Percentiles rank a stretch among this genome's conserved stretches.
These are phyloP conservation scores for Sungouiozyma intestinalis DNA, from an alignment of 805 yeast species.

Conservation along the genomic window DNA sequence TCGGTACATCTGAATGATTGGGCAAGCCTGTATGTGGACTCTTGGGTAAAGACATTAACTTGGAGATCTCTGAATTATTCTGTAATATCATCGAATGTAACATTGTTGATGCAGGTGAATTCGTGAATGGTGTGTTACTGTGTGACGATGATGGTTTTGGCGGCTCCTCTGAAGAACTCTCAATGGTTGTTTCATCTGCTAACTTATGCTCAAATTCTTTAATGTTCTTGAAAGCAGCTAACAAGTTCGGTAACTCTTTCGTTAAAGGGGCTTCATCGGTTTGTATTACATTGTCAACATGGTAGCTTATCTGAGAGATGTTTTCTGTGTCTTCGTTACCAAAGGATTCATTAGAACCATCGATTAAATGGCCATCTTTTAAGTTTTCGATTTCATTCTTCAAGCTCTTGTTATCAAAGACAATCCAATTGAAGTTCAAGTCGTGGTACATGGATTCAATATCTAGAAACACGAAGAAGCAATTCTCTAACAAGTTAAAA, in stretches of 20 bases:
- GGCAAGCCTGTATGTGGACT: background rate
- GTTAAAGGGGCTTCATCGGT: conserved; percentile 35
- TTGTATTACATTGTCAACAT: conserved; percentile 5
- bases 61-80: conserved; percentile 4
- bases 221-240: conserved; percentile 59
- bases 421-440: conserved; percentile 31
- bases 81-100: conserved; percentile 5
- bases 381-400: background rate
- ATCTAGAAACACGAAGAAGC: conserved; percentile 55
- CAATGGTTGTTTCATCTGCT: background rate
- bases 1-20: conserved; percentile 1
- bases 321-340: conserved; percentile 1
- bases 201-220: conserved; percentile 44
- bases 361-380: background rate
- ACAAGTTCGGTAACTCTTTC: conserved; percentile 54
- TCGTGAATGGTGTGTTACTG: background rate
- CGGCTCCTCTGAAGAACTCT: background rate
- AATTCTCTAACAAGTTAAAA: conserved; percentile 50
- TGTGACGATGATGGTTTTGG: background rate
- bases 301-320: conserved; percentile 3
- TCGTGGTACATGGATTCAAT: conserved; percentile 67
- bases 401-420: conserved; percentile 20
- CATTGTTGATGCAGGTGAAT: conserved; percentile 1
- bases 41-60: conserved; percentile 1
- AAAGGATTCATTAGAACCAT: background rate